Evolutionary conservation across 2,329 filamentous ascomycete species (phyloP).

Genomic region (Aspergillus sp.): DNA sequence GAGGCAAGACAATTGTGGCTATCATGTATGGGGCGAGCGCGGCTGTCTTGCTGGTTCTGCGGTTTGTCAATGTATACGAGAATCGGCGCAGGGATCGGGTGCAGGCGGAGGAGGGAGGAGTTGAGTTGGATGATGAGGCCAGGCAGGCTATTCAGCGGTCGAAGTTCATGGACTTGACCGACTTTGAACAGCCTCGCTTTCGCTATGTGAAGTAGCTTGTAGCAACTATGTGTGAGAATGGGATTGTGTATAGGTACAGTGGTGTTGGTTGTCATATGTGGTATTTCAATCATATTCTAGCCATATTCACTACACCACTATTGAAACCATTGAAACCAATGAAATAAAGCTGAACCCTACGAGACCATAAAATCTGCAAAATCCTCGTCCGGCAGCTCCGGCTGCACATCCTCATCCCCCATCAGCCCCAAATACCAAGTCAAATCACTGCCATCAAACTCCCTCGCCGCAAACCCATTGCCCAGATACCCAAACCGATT

Average conservation of each 20-base stretch:
- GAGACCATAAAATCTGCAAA: not conserved
- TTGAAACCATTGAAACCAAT: no score
- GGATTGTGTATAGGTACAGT: no score
- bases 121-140: not conserved
- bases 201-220: not conserved
- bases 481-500: constrained; percentile 22
- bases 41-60: constrained; percentile 14
- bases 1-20: constrained; percentile 15
- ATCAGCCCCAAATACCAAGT: constrained; percentile 4
- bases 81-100: constrained; percentile 29
- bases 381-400: not conserved
- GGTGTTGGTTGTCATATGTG: no score
- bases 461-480: constrained; percentile 17
- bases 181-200: constrained; percentile 11
- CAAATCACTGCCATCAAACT: constrained; percentile 18
- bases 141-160: constrained; percentile 16
- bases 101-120: constrained; percentile 6
- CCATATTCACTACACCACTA: no score
- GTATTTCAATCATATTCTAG: no score
- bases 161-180: constrained; percentile 35
- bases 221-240: no score
- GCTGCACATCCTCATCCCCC: not conserved
- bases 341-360: no score
- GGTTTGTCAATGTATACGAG: constrained; percentile 23
- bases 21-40: constrained; percentile 27